A percentile compares a stretch with the other conserved stretches of the same genome.
Conservation (phyloP, 192 early-diverging fungal species). For the Coemansia sp. region DNA sequence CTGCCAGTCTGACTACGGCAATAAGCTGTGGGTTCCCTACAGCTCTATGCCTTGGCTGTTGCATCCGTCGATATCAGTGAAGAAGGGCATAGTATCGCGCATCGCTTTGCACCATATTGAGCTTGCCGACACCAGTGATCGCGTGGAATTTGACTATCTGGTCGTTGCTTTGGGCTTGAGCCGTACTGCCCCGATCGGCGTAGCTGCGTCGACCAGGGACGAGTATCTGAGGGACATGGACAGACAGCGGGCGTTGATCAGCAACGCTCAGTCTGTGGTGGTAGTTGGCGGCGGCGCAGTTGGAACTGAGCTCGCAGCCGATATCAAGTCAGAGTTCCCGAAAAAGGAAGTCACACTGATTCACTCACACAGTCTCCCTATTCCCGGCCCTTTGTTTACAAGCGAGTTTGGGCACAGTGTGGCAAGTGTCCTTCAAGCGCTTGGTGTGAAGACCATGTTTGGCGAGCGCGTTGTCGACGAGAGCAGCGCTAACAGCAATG, state of each 20-base stretch:
- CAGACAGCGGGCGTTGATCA: constrained; percentile 31
- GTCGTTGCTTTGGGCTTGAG: constrained; percentile 41
- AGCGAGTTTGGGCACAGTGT: constrained; percentile 60
- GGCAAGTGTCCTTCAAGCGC: constrained; percentile 37
- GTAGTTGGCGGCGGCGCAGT: constrained; percentile 77
- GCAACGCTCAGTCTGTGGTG: constrained; percentile 58
- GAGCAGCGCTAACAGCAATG: constrained; percentile 20
- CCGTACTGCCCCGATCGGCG: constrained; percentile 41
- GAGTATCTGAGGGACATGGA: constrained; percentile 34
- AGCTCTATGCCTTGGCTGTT: constrained; percentile 36
- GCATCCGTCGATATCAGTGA: constrained; percentile 36
- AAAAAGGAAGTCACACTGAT: constrained; percentile 45
- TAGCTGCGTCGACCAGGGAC: constrained; percentile 22
- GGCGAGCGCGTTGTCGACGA: constrained; percentile 55
- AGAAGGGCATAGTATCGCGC: constrained; percentile 28
- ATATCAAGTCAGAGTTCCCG: constrained; percentile 54
- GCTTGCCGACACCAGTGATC: constrained; percentile 27
- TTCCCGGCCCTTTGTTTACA: constrained; percentile 43
- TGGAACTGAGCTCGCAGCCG: constrained; percentile 75
- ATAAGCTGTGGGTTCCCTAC: constrained; percentile 42
- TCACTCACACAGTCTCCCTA: constrained; percentile 60
- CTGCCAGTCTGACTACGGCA: constrained; percentile 28
- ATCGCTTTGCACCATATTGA: constrained; percentile 30
- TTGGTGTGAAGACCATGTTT: constrained; percentile 56
- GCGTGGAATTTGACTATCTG: constrained; percentile 47